A percentile compares a stretch with the other conserved stretches of the same genome.
Evolutionary conservation across 345 rosid genomes (phyloP).

Genomic region (Streptanthus diversifolius): DNA sequence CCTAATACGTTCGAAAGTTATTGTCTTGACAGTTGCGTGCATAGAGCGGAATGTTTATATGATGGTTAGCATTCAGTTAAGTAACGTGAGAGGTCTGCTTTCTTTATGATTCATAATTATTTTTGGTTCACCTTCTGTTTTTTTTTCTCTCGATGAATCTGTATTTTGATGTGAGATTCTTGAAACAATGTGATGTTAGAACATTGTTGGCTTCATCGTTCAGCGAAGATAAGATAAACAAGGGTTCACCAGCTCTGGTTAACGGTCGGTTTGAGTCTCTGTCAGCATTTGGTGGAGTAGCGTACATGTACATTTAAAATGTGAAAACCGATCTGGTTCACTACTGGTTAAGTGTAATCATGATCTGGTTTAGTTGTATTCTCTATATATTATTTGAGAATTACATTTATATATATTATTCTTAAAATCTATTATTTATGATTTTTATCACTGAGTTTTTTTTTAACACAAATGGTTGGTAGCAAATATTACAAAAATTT

Average conservation of each 20-base stretch:
- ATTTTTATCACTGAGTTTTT: no score
- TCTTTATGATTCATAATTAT: not conserved
- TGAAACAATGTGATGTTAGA: not conserved
- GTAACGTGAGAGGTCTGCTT: not conserved
- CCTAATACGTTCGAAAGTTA: not conserved
- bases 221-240: not conserved
- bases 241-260: not conserved
- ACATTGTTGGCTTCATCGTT: not conserved
- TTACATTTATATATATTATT: no score
- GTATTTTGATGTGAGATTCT: not conserved
- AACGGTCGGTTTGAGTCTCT: not conserved
- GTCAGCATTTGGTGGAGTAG: not conserved
- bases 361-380: conserved; percentile 8
- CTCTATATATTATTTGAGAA: no score
- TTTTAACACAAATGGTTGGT: no score
- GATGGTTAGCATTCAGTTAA: not conserved
- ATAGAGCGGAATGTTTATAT: not conserved
- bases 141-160: not conserved
- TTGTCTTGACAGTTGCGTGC: not conserved
- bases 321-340: not conserved
- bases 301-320: not conserved
- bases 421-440: no score
- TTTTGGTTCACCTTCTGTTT: not conserved
- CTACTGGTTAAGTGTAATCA: conserved; percentile 1
- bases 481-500: no score